These are phyloP conservation scores for Ceratonia siliqua DNA, from an alignment of 306 rosid genomes.

Conservation along the genomic window DNA sequence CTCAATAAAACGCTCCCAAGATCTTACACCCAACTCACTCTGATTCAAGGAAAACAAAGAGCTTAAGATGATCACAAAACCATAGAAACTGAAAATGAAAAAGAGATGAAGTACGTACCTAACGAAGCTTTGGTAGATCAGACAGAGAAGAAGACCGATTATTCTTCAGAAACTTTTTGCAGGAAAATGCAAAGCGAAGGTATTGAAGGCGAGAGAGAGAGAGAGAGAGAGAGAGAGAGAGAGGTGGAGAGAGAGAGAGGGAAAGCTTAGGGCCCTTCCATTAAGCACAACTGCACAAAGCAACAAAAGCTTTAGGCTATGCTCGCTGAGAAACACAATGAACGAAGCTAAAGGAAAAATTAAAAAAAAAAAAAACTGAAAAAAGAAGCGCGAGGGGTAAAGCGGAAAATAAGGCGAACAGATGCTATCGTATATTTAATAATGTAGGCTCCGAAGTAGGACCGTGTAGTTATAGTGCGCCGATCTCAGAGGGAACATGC, in stretches of 20 bases:
- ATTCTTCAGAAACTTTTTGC: constrained; percentile 8
- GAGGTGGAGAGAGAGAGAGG: constrained; percentile 20
- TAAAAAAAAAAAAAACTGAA: neutral
- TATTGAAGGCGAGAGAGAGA: neutral
- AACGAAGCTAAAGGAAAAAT: neutral
- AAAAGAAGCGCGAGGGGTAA: constrained; percentile 31
- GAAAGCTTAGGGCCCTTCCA: constrained; percentile 66
- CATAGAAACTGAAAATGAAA: neutral
- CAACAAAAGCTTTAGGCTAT: constrained; percentile 61
- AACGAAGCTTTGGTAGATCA: constrained; percentile 35
- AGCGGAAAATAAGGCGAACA: constrained; percentile 29
- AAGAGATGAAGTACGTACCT: constrained; percentile 35
- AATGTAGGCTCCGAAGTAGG: neutral
- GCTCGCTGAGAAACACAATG: constrained; percentile 47
- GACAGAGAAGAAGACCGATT: constrained; percentile 41
- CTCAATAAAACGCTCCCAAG: neutral
- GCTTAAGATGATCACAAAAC: neutral
- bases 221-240: constrained; percentile 22
- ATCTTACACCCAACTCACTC: neutral
- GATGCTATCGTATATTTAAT: neutral
- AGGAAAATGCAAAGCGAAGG: constrained; percentile 30
- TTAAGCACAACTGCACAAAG: constrained; percentile 75
- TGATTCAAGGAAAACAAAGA: neutral
- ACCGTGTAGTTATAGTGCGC: constrained; percentile 2
- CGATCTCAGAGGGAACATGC: neutral